These are phyloP conservation scores for Penicillium sclerotigenum DNA, from an alignment of 2,329 filamentous ascomycete species.

Conservation along the genomic window DNA sequence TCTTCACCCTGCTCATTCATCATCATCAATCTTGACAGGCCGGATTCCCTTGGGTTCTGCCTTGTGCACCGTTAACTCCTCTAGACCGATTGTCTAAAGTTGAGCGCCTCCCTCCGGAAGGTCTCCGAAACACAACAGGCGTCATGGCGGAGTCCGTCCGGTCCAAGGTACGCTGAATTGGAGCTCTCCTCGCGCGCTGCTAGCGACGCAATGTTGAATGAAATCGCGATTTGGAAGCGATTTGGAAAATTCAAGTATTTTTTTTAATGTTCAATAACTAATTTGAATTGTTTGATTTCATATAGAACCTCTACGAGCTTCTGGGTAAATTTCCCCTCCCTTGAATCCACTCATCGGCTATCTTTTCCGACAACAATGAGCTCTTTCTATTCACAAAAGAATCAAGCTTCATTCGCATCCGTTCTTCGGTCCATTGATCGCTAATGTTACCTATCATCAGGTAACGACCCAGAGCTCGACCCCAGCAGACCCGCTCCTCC, in stretches of 20 bases:
- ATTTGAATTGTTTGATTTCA: conserved; percentile 13
- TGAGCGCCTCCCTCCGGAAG: conserved; percentile 49
- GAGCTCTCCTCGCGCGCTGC: conserved; percentile 5
- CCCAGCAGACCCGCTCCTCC: conserved; percentile 71
- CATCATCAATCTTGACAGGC: conserved; percentile 27
- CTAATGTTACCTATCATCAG: conserved; percentile 45
- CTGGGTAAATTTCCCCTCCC: conserved; percentile 67
- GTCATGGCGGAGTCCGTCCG: conserved; percentile 51
- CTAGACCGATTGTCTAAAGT: conserved; percentile 45
- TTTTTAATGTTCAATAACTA: conserved; percentile 19
- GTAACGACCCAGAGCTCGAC: conserved; percentile 68
- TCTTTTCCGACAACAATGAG: conserved; percentile 12
- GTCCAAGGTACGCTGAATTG: conserved; percentile 48
- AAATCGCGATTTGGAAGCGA: conserved; percentile 7
- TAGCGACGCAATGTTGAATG: not conserved
- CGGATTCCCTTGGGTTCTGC: conserved; percentile 35
- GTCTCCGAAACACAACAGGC: conserved; percentile 46
- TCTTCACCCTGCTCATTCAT: conserved; percentile 28
- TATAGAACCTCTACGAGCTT: conserved; percentile 93
- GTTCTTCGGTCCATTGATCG: conserved; percentile 7
- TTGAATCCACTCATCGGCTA: conserved; percentile 14
- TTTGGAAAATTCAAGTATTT: not conserved
- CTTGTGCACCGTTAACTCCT: conserved; percentile 28
- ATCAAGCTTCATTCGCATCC: conserved; percentile 4
- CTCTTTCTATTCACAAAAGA: not conserved